Conservation (phyloP, 495 filamentous ascomycete genomes). For the Penicillium dipodomyicola region DNA sequence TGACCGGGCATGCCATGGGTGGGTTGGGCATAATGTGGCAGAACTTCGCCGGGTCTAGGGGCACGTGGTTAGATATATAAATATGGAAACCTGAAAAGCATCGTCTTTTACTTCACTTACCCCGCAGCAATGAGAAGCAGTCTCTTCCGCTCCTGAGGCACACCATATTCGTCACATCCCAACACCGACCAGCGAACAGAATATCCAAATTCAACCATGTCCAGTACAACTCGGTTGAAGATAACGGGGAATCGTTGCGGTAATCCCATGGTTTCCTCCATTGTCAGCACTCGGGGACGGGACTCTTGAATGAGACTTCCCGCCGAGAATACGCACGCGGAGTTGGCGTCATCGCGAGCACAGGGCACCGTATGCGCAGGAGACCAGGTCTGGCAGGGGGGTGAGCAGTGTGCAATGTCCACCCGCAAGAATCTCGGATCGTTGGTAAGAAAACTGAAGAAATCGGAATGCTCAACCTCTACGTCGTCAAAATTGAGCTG, state of each 20-base stretch:
- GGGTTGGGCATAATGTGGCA: conserved; percentile 65
- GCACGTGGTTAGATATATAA: conserved; percentile 20
- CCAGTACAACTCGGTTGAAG: conserved; percentile 60
- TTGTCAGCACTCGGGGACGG: conserved; percentile 69
- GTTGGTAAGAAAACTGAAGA: conserved; percentile 33
- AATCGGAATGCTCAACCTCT: conserved; percentile 22
- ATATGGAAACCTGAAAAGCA: not conserved
- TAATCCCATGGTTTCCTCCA: conserved; percentile 81
- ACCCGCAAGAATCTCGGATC: conserved; percentile 38
- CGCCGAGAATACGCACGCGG: conserved; percentile 66
- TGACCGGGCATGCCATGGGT: conserved; percentile 53
- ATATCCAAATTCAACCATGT: conserved; percentile 65
- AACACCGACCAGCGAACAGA: conserved; percentile 61
- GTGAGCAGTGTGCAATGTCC: conserved; percentile 77
- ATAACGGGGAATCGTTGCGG: conserved; percentile 45
- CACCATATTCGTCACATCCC: conserved; percentile 57
- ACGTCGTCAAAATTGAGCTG: conserved; percentile 60
- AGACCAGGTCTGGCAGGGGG: conserved; percentile 82
- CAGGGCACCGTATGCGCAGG: conserved; percentile 67
- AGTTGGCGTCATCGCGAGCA: conserved; percentile 70
- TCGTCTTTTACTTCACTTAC: conserved; percentile 42
- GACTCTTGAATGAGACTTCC: conserved; percentile 54
- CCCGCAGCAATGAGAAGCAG: conserved; percentile 77
- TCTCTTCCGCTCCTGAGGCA: conserved; percentile 59
- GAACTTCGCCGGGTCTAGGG: conserved; percentile 65